A percentile compares a stretch with the other conserved stretches of the same genome.
Evolutionary conservation across 345 rosid species (phyloP).

Genomic region (Aquilaria yunnanensis): DNA sequence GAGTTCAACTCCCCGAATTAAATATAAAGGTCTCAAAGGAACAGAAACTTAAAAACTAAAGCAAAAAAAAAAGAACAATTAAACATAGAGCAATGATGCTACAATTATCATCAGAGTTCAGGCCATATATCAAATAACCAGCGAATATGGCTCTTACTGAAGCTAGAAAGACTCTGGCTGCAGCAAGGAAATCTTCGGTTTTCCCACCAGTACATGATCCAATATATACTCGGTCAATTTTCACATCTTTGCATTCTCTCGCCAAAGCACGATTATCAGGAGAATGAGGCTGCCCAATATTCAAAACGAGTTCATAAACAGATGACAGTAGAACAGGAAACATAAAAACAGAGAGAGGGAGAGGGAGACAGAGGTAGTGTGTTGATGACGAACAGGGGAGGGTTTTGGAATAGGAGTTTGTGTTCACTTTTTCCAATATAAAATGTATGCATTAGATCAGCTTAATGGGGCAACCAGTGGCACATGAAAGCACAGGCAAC

Average conservation of each 20-base stretch:
- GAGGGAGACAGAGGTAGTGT: background rate
- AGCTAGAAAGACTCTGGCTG: slow-evolving; percentile 79
- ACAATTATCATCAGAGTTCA: no score
- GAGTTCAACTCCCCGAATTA: background rate
- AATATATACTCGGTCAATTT: slow-evolving; percentile 94
- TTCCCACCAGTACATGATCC: slow-evolving; percentile 99
- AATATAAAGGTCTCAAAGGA: no score
- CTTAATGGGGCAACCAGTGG: no score
- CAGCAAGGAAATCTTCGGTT: slow-evolving; percentile 92
- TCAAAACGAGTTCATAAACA: background rate
- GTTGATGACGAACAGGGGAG: background rate
- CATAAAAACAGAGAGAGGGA: background rate
- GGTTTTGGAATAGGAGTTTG: background rate
- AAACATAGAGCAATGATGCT: background rate
- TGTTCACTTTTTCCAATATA: background rate
- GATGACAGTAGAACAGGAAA: slow-evolving; percentile 5
- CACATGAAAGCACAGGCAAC: no score
- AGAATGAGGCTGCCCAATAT: slow-evolving; percentile 82
- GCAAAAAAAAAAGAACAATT: background rate
- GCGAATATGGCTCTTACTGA: slow-evolving; percentile 44
- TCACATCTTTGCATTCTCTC: slow-evolving; percentile 98
- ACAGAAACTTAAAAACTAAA: slow-evolving; percentile 1
- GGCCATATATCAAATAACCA: no score
- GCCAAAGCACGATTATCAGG: slow-evolving; percentile 97
- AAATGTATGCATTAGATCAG: background rate